Conservation (phyloP, 441 rosid species). For the Populus hybrid region DNA sequence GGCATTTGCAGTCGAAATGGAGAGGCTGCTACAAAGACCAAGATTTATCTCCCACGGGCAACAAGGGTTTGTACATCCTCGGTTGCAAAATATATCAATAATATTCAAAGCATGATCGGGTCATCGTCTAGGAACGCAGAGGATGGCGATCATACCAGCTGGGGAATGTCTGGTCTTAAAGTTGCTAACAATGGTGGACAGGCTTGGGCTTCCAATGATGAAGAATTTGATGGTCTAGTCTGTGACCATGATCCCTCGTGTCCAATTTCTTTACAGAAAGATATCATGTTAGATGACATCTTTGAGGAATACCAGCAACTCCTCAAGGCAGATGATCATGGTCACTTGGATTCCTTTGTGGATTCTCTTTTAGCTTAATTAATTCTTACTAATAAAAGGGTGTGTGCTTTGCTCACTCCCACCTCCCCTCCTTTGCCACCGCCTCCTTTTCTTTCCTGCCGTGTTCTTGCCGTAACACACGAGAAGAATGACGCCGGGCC, state of each 20-base stretch:
- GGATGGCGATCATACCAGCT: neutral
- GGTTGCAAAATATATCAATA: neutral
- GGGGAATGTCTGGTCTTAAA: neutral
- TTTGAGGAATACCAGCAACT: conserved; percentile 27
- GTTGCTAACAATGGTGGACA: neutral
- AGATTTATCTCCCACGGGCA: conserved; percentile 39
- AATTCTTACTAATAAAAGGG: conserved; percentile 3
- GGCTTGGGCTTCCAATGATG: neutral
- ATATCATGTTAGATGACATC: conserved; percentile 15
- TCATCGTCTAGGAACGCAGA: neutral
- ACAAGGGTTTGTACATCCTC: conserved; percentile 22
- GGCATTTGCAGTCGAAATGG: neutral
- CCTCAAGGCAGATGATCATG: conserved; percentile 16
- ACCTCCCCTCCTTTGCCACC: neutral
- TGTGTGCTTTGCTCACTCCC: neutral
- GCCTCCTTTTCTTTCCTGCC: neutral
- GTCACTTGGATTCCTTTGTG: conserved; percentile 18
- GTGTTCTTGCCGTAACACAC: neutral
- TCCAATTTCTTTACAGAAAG: neutral
- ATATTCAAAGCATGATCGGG: neutral
- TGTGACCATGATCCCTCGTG: neutral
- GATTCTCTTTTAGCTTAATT: conserved; percentile 30
- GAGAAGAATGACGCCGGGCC: neutral
- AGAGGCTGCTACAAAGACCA: neutral
- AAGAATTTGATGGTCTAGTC: neutral